Base-by-base conservation (phyloP, 768 basidiomycete genomes). In the Pulveroboletus ravenelii region DNA sequence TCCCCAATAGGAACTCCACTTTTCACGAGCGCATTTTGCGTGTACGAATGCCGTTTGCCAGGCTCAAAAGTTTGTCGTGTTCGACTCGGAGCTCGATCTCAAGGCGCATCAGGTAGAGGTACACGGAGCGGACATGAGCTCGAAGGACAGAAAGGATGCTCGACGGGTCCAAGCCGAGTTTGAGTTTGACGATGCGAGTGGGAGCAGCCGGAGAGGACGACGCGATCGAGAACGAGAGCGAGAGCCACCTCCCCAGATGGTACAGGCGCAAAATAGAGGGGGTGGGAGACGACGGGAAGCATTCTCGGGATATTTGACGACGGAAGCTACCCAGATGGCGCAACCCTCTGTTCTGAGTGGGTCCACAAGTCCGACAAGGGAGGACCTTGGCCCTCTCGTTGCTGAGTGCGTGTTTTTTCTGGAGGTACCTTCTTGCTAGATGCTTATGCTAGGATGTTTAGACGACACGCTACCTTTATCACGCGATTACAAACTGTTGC, bases 41-140 rank as follows among this genome's bases (percentile, higher is more conserved):
- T 99, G 95, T 66, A 74, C 71, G 3, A 84, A 91, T 50, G 55
- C 81, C 0, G 64, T 74, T 35, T 99, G 95, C 62, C 81, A 85
- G 40, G 83, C 82, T 6, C 85, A 81, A 59, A 97, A 96, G 70
- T 99, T 99, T 56, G 89, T 98, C 53, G 96, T 98, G 12, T 98
- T 98, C 66, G 82, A 82, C 36, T 85, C 86, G 4, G 76, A 81
- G 13, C 72, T 99, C 10, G 96, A 99, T 64, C 81, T 97, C 34
- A 83, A 93, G 66, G 95, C 85, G 0, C 96, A 99, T 65, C 85
- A 87, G 71, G 85, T 97, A 10, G 84, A 89, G 47, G 85, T 82
- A 46, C 92, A 94, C 53, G 87, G 84, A 9, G 79, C 75, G 1
- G 82, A 82, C 30, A 84, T 89, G 84, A 81, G 77, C 14, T 68